Evolutionary conservation across 1,284 basidiomycete species (phyloP).

Genomic region (Acaromyces ingoldii): DNA sequence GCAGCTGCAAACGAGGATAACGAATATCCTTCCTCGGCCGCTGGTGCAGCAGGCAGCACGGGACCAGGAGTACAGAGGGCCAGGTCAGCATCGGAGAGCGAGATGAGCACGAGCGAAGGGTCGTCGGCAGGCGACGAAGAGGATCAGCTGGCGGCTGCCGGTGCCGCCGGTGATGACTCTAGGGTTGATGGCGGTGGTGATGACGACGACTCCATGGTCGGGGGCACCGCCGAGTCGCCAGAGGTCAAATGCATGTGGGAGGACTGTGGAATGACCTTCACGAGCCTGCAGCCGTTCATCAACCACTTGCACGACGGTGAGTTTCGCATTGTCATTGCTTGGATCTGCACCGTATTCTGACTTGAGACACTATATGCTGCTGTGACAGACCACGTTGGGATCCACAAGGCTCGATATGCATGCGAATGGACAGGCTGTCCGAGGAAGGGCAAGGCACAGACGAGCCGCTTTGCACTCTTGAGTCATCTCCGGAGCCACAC

Average conservation of each 20-base stretch:
- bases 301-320: slow-evolving; percentile 71
- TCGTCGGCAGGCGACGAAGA: not conserved
- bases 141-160: not conserved
- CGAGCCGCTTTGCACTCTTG: slow-evolving; percentile 77
- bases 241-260: slow-evolving; percentile 65
- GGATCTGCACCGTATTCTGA: not conserved
- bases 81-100: not conserved
- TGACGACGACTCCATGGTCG: slow-evolving; percentile 24
- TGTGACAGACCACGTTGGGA: slow-evolving; percentile 66
- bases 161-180: not conserved
- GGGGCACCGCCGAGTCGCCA: slow-evolving; percentile 12
- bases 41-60: not conserved
- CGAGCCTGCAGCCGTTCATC: slow-evolving; percentile 66
- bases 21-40: not conserved
- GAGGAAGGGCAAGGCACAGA: slow-evolving; percentile 72
- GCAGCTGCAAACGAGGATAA: not conserved
- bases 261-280: slow-evolving; percentile 67
- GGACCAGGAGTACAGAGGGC: not conserved
- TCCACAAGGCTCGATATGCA: slow-evolving; percentile 77
- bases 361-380: no score
- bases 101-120: not conserved
- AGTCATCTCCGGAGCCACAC: slow-evolving; percentile 76
- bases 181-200: slow-evolving; percentile 20
- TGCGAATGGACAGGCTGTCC: slow-evolving; percentile 82
- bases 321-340: slow-evolving; percentile 29